These are phyloP conservation scores for Fusarium equiseti DNA, from an alignment of 2,329 filamentous ascomycete species.

Conservation along the genomic window DNA sequence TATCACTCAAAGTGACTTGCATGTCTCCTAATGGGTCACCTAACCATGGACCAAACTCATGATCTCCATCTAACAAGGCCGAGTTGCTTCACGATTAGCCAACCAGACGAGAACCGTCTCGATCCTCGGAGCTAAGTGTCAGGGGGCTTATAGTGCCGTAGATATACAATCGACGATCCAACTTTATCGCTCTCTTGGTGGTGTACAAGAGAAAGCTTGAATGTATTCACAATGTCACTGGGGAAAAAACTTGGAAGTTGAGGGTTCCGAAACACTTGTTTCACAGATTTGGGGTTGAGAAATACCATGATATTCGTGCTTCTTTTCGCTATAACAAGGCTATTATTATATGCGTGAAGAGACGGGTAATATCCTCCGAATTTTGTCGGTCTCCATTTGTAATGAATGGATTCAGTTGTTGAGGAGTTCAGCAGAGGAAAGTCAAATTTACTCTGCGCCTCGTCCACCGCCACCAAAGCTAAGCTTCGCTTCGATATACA, in stretches of 20 bases:
- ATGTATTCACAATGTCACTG: neutral
- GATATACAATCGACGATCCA: constrained; percentile 24
- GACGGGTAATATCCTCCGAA: neutral
- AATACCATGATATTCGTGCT: constrained; percentile 1
- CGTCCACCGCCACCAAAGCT: constrained; percentile 24
- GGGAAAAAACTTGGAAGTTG: neutral
- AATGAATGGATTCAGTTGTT: neutral
- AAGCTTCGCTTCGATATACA: constrained; percentile 7
- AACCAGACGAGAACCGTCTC: constrained; percentile 24
- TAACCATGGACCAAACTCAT: constrained; percentile 26
- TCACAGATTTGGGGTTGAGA: neutral
- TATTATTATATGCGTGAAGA: neutral
- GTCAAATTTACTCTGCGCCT: constrained; percentile 21
- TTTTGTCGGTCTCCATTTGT: neutral
- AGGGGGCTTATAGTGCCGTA: constrained; percentile 24
- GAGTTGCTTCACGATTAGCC: constrained; percentile 34
- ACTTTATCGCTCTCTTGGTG: neutral
- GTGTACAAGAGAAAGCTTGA: constrained; percentile 9
- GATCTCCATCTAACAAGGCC: constrained; percentile 33
- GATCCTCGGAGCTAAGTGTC: constrained; percentile 22
- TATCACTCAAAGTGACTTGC: neutral
- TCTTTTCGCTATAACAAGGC: neutral
- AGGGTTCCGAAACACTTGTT: constrained; percentile 15
- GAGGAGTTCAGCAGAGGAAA: neutral
- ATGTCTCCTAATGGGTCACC: neutral